phyloP scores from a whole-genome alignment of 2,329 filamentous ascomycete species.

The Nothophaeocryptopus gaeumannii region DNA sequence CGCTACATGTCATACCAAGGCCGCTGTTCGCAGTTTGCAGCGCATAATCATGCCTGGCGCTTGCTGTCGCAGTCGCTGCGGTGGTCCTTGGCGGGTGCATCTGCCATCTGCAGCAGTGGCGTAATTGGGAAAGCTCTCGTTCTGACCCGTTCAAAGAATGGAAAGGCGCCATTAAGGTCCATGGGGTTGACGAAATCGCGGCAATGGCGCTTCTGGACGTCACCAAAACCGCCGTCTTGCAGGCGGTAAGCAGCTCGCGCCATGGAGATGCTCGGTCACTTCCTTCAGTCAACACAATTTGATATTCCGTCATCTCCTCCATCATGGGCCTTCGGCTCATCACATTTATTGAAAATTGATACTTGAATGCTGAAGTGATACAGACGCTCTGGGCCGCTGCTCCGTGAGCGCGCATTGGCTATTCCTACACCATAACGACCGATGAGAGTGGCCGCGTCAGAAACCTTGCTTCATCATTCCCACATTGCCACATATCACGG shows the following conservation, averaged over 20 bases:
- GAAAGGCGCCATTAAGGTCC: slow-evolving; percentile 11
- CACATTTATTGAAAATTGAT: slow-evolving; percentile 10
- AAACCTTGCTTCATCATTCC: slow-evolving; percentile 8
- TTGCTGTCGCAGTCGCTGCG: slow-evolving; percentile 9
- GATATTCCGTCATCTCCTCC: slow-evolving; percentile 18
- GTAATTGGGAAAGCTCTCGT: slow-evolving; percentile 21
- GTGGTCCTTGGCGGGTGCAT: slow-evolving; percentile 15
- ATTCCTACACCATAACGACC: no score
- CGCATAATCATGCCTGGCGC: slow-evolving; percentile 16
- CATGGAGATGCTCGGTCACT: slow-evolving; percentile 29
- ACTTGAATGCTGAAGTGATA: no score
- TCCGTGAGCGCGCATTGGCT: no score
- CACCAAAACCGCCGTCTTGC: slow-evolving; percentile 24
- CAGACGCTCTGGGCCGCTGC: no score
- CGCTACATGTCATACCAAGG: slow-evolving; percentile 19
- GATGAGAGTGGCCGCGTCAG: no score
- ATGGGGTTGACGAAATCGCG: slow-evolving; percentile 18
- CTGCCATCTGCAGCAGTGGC: slow-evolving; percentile 25
- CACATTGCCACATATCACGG: slow-evolving; percentile 7
- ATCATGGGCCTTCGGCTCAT: slow-evolving; percentile 12
- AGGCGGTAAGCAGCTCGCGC: slow-evolving; percentile 16
- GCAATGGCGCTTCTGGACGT: slow-evolving; percentile 23
- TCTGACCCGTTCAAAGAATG: slow-evolving; percentile 10
- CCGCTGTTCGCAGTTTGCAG: slow-evolving; percentile 10
- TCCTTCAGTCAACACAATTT: slow-evolving; percentile 4